These are phyloP conservation scores for Stemphylium beticola DNA, from an alignment of 2,329 filamentous ascomycete genomes.

Conservation along the genomic window DNA sequence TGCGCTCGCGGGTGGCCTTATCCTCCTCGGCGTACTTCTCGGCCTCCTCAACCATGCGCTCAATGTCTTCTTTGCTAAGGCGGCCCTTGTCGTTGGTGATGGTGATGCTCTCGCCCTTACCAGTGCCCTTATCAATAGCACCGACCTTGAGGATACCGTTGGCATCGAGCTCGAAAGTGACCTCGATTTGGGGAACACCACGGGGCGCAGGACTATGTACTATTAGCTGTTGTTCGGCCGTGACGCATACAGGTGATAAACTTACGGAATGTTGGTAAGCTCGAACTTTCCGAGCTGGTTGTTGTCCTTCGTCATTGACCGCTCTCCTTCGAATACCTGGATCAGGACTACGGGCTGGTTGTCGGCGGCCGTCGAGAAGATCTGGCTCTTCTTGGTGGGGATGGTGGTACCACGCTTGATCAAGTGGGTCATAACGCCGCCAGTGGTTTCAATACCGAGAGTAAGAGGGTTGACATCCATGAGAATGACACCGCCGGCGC, in stretches of 20 bases:
- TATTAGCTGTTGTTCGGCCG: slow-evolving; percentile 20
- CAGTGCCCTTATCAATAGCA: slow-evolving; percentile 96
- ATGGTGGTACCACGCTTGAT: slow-evolving; percentile 95
- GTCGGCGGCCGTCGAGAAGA: slow-evolving; percentile 95
- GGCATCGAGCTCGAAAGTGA: slow-evolving; percentile 96
- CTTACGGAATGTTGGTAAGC: slow-evolving; percentile 84
- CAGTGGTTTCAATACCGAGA: slow-evolving; percentile 96
- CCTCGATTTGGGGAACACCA: slow-evolving; percentile 97
- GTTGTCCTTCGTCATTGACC: slow-evolving; percentile 78
- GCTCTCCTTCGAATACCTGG: slow-evolving; percentile 94
- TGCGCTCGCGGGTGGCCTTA: slow-evolving; percentile 96
- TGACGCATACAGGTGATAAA: slow-evolving; percentile 1
- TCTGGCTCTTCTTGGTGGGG: slow-evolving; percentile 95
- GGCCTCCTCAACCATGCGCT: slow-evolving; percentile 98
- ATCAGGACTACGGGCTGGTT: slow-evolving; percentile 96
- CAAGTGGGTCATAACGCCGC: slow-evolving; percentile 96
- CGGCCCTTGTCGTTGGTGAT: slow-evolving; percentile 99
- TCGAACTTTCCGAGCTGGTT: slow-evolving; percentile 98
- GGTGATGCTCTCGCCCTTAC: slow-evolving; percentile 96
- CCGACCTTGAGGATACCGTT: slow-evolving; percentile 98
- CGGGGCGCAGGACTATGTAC: slow-evolving; percentile 73
- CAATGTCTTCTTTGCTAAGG: slow-evolving; percentile 94
- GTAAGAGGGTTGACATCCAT: slow-evolving; percentile 98
- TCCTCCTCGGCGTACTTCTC: slow-evolving; percentile 99
- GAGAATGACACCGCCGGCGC: slow-evolving; percentile 80